phyloP scores from a whole-genome alignment of 1,284 basidiomycete species.

The Microbotryum silenes-acaulis region DNA sequence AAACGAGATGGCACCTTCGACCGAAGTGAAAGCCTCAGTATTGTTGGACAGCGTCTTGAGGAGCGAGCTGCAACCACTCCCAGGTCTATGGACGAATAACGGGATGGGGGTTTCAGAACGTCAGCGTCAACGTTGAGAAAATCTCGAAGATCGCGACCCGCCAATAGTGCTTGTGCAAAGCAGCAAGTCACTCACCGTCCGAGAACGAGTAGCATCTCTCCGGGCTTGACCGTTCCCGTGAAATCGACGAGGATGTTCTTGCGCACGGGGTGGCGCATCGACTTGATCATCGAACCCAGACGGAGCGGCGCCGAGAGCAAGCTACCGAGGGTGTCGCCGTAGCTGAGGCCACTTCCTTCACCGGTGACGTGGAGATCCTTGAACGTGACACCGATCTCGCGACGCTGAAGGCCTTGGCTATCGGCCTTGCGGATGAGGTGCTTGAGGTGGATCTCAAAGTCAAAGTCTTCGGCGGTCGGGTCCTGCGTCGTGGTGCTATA shows the following conservation, averaged over 20 bases:
- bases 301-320: constrained; percentile 10
- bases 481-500: constrained; percentile 13
- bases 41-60: constrained; percentile 52
- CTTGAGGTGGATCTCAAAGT: constrained; percentile 39
- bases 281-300: constrained; percentile 15
- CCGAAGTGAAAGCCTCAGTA: constrained; percentile 47
- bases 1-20: constrained; percentile 43
- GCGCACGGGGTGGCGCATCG: constrained; percentile 18
- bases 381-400: constrained; percentile 31
- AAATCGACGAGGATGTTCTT: constrained; percentile 47
- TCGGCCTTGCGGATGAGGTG: constrained; percentile 34
- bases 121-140: neutral
- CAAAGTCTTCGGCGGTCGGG: constrained; percentile 36
- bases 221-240: constrained; percentile 50
- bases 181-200: constrained; percentile 41
- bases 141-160: neutral
- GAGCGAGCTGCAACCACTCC: constrained; percentile 54
- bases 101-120: neutral
- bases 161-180: neutral
- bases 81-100: constrained; percentile 5
- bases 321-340: constrained; percentile 23
- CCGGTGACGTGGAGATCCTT: constrained; percentile 32
- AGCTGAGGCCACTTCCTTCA: constrained; percentile 26
- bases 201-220: constrained; percentile 53
- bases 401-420: constrained; percentile 31